phyloP scores from a whole-genome alignment of 2,329 filamentous ascomycete species.

The Xylaria sp. region DNA sequence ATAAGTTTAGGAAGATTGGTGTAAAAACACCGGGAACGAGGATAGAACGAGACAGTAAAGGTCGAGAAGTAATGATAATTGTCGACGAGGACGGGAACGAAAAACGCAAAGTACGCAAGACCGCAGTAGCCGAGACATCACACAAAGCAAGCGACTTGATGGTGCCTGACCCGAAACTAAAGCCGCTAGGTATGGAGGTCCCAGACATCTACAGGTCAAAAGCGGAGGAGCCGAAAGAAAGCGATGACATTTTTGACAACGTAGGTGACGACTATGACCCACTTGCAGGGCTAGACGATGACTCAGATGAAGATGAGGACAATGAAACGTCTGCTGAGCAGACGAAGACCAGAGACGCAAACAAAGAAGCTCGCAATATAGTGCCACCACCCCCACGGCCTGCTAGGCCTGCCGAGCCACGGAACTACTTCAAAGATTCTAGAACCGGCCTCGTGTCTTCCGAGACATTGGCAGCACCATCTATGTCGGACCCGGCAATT shows the following conservation, averaged over 20 bases:
- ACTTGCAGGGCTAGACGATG: slow-evolving; percentile 65
- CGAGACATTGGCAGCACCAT: slow-evolving; percentile 62
- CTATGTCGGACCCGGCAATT: slow-evolving; percentile 79
- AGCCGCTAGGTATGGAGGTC: slow-evolving; percentile 73
- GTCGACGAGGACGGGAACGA: slow-evolving; percentile 74
- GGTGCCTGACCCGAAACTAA: slow-evolving; percentile 65
- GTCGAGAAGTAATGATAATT: slow-evolving; percentile 72
- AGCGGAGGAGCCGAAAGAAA: slow-evolving; percentile 61
- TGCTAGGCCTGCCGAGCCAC: slow-evolving; percentile 51
- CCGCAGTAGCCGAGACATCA: slow-evolving; percentile 50
- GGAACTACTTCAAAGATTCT: slow-evolving; percentile 72
- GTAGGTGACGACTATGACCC: slow-evolving; percentile 76
- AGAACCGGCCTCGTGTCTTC: slow-evolving; percentile 66
- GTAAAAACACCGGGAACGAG: slow-evolving; percentile 64
- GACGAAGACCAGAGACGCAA: slow-evolving; percentile 38
- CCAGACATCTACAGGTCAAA: slow-evolving; percentile 67
- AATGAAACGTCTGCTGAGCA: slow-evolving; percentile 42
- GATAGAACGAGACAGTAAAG: slow-evolving; percentile 70
- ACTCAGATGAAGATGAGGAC: slow-evolving; percentile 55
- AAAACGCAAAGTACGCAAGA: slow-evolving; percentile 71
- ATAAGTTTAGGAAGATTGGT: slow-evolving; percentile 74
- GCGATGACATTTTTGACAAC: slow-evolving; percentile 74
- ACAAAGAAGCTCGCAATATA: slow-evolving; percentile 43
- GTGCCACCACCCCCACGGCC: slow-evolving; percentile 63
- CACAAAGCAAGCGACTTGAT: slow-evolving; percentile 57